A percentile compares a stretch with the other conserved stretches of the same genome.
phyloP scores from a whole-genome alignment of 2,329 filamentous ascomycete genomes.

The Calonectria fujianensis region DNA sequence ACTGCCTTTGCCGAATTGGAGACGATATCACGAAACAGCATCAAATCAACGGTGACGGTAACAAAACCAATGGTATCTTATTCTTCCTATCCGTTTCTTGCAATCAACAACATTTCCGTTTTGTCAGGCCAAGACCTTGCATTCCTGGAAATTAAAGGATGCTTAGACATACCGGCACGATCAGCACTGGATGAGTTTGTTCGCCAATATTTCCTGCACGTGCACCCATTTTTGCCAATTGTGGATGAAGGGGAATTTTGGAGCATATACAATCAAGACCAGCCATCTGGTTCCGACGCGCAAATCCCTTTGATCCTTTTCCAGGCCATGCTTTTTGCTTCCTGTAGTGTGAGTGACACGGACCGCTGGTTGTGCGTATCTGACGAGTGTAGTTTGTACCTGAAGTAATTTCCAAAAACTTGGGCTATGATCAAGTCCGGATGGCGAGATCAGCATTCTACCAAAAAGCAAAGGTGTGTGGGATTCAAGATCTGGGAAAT shows the following conservation, averaged over 20 bases:
- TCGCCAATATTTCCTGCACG: conserved; percentile 19
- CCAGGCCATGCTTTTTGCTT: conserved; percentile 25
- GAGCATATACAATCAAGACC: conserved; percentile 12
- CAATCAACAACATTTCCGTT: neutral
- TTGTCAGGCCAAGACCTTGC: conserved; percentile 8
- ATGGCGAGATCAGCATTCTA: conserved; percentile 18
- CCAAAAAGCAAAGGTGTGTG: conserved; percentile 18
- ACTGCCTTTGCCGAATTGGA: neutral
- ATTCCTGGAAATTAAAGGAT: conserved; percentile 22
- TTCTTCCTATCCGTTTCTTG: conserved; percentile 14
- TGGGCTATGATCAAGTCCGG: conserved; percentile 1
- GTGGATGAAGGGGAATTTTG: conserved; percentile 20
- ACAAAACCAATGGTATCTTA: neutral
- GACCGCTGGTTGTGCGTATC: neutral
- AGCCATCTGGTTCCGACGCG: neutral
- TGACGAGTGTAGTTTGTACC: conserved; percentile 5
- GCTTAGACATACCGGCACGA: conserved; percentile 7
- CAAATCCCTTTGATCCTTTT: conserved; percentile 3
- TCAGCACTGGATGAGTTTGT: conserved; percentile 14
- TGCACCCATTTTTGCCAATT: conserved; percentile 19
- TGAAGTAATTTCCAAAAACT: neutral
- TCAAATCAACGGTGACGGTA: neutral
- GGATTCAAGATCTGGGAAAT: no score
- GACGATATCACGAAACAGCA: conserved; percentile 1
- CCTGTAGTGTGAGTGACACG: conserved; percentile 15